Base-by-base conservation (phyloP, 2,329 filamentous ascomycete species). In the Tolypocladium tropicale region DNA sequence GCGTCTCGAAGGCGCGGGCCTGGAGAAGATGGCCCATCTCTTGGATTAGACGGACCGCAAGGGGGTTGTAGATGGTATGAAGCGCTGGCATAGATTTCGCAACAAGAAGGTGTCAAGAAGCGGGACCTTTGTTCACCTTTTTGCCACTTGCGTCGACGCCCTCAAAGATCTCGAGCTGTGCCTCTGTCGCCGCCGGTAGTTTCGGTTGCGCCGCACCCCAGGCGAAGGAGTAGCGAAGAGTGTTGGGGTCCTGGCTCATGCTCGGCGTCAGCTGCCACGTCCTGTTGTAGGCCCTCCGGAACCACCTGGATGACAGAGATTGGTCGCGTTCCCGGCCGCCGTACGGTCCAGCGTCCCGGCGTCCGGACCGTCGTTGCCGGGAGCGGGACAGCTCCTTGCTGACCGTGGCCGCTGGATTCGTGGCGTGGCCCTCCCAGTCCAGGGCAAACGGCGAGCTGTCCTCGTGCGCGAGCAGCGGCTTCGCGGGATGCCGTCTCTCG, bases 1-100 rank as follows among this genome's bases (percentile, higher is more conserved):
- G 82, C 79, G 89, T 36, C 84, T 91, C 1, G 87, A 91, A 57
- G 81, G 84, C 3, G 81, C 87, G 18, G 80, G 72, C 1, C 66
- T 93, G 70, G 72, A 68, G 32, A 84, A 80, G 72, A 68, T 92
- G 64, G 85, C 82, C 11, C 67, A 65, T 18, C 61, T 79, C 61
- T 60, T 68, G 37, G 66, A 72, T 50, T 70, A 62, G 55, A 53
- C 48, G 18, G n/a, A n/a, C n/a, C n/a, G 34, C 34, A 9, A 12
- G 16, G 16, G 3, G 34, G 34, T 7, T 36, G 34, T 36, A 36
- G 34, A 36, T n/a, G n/a, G n/a, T n/a, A n/a, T n/a, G n/a, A n/a
- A n/a, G n/a, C n/a, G 34, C n/a, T 14, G 21, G 9, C 12, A 12
- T 16, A n/a, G 34, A 53, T n/a, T n/a, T n/a, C 12, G 21, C 16